phyloP scores from a whole-genome alignment of 768 basidiomycete genomes.

The Tylopilus rubrobrunneus region DNA sequence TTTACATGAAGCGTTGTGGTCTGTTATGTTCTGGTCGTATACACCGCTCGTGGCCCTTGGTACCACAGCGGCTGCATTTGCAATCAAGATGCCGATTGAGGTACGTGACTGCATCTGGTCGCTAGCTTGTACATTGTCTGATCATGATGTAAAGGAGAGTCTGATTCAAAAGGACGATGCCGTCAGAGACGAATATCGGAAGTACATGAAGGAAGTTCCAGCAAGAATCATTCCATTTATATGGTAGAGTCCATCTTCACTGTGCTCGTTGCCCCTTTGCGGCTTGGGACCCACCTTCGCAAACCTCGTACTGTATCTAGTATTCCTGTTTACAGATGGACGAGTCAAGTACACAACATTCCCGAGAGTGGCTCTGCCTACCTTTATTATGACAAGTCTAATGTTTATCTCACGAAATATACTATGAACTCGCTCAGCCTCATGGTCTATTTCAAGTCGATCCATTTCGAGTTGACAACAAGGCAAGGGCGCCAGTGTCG shows the following conservation, averaged over 20 bases:
- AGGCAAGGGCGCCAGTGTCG: too few relatives aligned
- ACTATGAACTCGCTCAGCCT: too few relatives aligned
- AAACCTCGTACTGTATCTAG: background rate
- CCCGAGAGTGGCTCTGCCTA: too few relatives aligned
- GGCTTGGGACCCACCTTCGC: too few relatives aligned
- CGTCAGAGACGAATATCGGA: constrained; percentile 23
- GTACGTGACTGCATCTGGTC: constrained; percentile 2
- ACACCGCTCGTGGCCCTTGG: constrained; percentile 20
- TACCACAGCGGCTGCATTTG: constrained; percentile 17
- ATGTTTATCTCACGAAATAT: too few relatives aligned
- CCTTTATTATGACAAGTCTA: too few relatives aligned
- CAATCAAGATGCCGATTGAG: constrained; percentile 33
- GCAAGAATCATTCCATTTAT: constrained; percentile 25
- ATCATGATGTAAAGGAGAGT: constrained; percentile 14
- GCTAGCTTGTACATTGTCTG: background rate
- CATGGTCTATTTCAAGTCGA: too few relatives aligned
- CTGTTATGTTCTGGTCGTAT: constrained; percentile 32
- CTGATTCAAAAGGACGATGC: constrained; percentile 23
- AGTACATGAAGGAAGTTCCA: constrained; percentile 27
- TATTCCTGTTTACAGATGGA: too few relatives aligned
- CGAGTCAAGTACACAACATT: too few relatives aligned
- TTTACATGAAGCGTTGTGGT: constrained; percentile 10
- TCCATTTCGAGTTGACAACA: too few relatives aligned
- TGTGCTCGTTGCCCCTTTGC: background rate
- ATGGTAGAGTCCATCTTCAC: constrained; percentile 12